Evolutionary conservation across 306 rosid genomes (phyloP).

Genomic region (Ziziphus jujuba): DNA sequence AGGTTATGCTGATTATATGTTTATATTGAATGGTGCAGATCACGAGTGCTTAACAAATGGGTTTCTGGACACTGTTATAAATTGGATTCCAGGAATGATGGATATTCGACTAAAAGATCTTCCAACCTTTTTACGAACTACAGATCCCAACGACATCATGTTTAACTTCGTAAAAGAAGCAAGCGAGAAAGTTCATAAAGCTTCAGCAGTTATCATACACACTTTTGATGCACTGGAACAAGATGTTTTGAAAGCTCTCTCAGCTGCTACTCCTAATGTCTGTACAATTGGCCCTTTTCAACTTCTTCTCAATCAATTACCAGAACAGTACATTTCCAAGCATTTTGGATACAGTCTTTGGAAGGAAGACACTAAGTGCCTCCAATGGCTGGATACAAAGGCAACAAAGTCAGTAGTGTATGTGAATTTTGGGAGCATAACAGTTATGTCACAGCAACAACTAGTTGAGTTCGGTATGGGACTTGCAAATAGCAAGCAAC

Average conservation of each 20-base stretch:
- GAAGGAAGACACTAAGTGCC: conserved; percentile 24
- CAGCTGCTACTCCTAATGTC: conserved; percentile 5
- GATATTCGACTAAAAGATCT: conserved; percentile 1
- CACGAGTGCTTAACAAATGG: conserved; percentile 12
- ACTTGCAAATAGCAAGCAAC: conserved; percentile 25
- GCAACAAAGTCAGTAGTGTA: conserved; percentile 23
- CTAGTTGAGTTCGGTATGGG: conserved; percentile 25
- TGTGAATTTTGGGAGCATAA: conserved; percentile 26
- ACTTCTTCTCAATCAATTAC: conserved; percentile 5
- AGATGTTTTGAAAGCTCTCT: conserved; percentile 4
- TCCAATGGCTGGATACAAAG: conserved; percentile 13
- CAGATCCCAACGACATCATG: background rate
- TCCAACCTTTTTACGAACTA: background rate
- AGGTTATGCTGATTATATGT: background rate
- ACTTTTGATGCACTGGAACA: conserved; percentile 16
- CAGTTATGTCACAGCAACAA: conserved; percentile 1
- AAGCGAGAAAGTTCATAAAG: background rate
- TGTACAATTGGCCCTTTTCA: conserved; percentile 22
- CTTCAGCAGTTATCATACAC: conserved; percentile 11
- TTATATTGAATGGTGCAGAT: background rate
- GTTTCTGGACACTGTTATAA: conserved; percentile 2
- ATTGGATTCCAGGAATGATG: conserved; percentile 28
- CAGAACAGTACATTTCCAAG: conserved; percentile 4
- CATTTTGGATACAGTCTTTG: conserved; percentile 18
- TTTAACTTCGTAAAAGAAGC: background rate